A percentile compares a stretch with the other conserved stretches of the same genome.
These are phyloP conservation scores for Saccharomycopsis oosterbeekiorum DNA, from an alignment of 805 yeast species.

Conservation along the genomic window DNA sequence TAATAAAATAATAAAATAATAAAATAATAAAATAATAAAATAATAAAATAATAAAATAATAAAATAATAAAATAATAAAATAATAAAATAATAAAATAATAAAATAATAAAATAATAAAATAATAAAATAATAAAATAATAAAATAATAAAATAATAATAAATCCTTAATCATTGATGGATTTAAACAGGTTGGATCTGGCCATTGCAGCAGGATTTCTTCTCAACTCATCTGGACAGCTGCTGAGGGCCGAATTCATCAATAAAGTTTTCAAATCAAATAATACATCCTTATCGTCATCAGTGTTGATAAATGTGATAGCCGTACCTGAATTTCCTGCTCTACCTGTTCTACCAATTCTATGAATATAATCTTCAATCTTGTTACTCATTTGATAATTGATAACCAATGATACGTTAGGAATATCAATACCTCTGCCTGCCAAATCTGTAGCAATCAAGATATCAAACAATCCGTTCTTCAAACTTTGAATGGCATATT, in stretches of 20 bases:
- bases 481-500: conserved; percentile 56
- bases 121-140: not conserved
- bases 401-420: conserved; percentile 76
- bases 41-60: too few species aligned
- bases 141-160: not conserved
- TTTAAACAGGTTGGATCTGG: conserved; percentile 13
- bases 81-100: not conserved
- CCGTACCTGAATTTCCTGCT: conserved; percentile 74
- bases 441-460: conserved; percentile 87
- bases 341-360: conserved; percentile 96
- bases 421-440: conserved; percentile 94
- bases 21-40: not conserved
- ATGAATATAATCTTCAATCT: conserved; percentile 79
- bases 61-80: not conserved
- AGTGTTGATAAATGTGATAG: conserved; percentile 60
- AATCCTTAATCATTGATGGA: conserved; percentile 12
- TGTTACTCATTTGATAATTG: conserved; percentile 74
- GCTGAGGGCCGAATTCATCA: conserved; percentile 13
- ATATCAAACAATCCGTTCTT: conserved; percentile 46
- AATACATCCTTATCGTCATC: conserved; percentile 44
- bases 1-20: not conserved
- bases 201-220: conserved; percentile 15
- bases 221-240: conserved; percentile 15
- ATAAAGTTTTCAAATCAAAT: conserved; percentile 25
- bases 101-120: not conserved